Evolutionary conservation across 805 yeast genomes (phyloP).

Genomic region (Myxozyma mucilagina): DNA sequence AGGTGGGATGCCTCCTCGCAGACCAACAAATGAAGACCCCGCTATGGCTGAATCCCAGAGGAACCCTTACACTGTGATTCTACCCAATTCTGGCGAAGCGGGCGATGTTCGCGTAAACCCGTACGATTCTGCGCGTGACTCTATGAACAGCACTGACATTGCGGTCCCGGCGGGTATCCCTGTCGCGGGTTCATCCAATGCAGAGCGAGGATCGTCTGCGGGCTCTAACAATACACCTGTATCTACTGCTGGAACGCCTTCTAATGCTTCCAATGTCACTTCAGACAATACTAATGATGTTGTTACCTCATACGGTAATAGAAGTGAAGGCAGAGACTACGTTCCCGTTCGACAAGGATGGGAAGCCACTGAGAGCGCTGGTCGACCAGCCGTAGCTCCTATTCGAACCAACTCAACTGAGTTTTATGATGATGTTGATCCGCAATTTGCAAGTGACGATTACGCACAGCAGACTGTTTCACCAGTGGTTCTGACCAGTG

Average conservation of each 20-base stretch:
- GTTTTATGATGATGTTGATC: conserved; percentile 30
- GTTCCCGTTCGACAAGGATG: conserved; percentile 21
- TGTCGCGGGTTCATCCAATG: background rate
- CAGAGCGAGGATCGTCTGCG: background rate
- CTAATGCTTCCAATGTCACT: background rate
- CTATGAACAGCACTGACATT: background rate
- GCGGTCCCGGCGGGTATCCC: conserved; percentile 3
- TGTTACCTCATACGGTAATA: background rate
- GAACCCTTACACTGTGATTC: conserved; percentile 13
- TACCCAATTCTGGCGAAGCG: background rate
- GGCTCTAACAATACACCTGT: conserved; percentile 4
- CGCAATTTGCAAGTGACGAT: conserved; percentile 24
- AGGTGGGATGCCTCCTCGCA: background rate
- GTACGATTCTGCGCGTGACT: conserved; percentile 6
- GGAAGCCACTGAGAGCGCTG: conserved; percentile 2
- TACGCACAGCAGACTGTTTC: conserved; percentile 12
- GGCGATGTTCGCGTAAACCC: conserved; percentile 1
- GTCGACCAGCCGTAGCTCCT: background rate
- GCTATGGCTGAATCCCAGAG: background rate
- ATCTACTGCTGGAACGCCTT: conserved; percentile 19
- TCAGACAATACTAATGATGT: background rate
- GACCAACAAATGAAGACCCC: background rate
- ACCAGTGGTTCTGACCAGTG: conserved; percentile 3
- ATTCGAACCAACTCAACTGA: conserved; percentile 1
- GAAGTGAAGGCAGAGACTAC: conserved; percentile 6